Evolutionary conservation across 345 rosid species (phyloP).

Genomic region (Hibiscus trionum): DNA sequence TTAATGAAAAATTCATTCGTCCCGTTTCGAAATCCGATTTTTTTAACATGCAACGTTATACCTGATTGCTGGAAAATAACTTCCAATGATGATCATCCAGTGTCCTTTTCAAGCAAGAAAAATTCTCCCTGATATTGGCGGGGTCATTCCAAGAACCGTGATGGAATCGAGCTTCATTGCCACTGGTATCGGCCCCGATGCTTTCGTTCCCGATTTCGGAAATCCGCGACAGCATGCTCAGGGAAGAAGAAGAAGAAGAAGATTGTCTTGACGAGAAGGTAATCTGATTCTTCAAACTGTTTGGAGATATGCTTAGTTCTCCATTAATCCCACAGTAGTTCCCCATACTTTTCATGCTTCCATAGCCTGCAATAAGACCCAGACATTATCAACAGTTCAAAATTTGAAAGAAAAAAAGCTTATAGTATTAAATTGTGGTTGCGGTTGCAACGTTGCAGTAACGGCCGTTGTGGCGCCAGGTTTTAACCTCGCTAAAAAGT

Average conservation of each 20-base stretch:
- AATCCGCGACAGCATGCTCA: conserved; percentile 61
- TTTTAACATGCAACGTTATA: conserved; percentile 6
- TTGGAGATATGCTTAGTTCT: no score
- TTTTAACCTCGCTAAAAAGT: no score
- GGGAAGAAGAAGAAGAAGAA: conserved; percentile 13
- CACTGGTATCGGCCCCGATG: conserved; percentile 15
- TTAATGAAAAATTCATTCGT: no score
- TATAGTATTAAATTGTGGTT: no score
- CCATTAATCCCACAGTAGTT: no score
- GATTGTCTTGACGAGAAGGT: no score
- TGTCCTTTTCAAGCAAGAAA: conserved; percentile 42
- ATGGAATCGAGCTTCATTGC: conserved; percentile 19
- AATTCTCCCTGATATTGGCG: conserved; percentile 35
- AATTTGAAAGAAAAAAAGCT: no score
- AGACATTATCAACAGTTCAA: conserved; percentile 13
- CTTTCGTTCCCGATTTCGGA: conserved; percentile 49
- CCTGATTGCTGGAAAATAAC: conserved; percentile 40
- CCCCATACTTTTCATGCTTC: conserved; percentile 15
- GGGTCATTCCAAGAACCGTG: conserved; percentile 64
- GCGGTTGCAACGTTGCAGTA: no score
- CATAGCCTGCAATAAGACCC: conserved; percentile 47
- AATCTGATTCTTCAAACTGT: conserved; percentile 42
- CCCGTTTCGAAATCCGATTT: no score
- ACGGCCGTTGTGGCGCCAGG: no score
- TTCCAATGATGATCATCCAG: conserved; percentile 26